Percentiles rank a stretch among this genome's conserved stretches.
Evolutionary conservation across 768 basidiomycete species (phyloP).

Genomic region (Suillus luteus): DNA sequence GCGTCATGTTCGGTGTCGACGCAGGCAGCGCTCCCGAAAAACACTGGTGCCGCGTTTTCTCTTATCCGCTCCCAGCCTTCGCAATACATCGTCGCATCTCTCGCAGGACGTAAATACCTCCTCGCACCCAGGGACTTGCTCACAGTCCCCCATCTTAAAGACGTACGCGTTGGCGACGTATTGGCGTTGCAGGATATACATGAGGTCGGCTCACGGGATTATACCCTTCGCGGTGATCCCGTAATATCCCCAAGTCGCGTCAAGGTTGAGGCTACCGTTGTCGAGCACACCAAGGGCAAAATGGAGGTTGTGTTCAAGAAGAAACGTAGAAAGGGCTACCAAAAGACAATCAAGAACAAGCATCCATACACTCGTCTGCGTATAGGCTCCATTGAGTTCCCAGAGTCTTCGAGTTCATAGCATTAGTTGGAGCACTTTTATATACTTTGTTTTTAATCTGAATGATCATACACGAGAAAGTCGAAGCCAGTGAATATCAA

Average conservation of each 20-base stretch:
- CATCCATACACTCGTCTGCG: slow-evolving; percentile 94
- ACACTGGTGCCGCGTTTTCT: slow-evolving; percentile 65
- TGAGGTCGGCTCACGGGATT: slow-evolving; percentile 95
- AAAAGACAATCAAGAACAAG: slow-evolving; percentile 91
- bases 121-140: slow-evolving; percentile 89
- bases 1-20: slow-evolving; percentile 35
- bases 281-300: slow-evolving; percentile 94
- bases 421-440: slow-evolving; percentile 13
- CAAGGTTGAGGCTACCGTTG: slow-evolving; percentile 83
- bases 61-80: slow-evolving; percentile 90
- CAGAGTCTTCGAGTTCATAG: slow-evolving; percentile 34
- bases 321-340: slow-evolving; percentile 98
- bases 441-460: neutral
- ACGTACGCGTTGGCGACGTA: slow-evolving; percentile 83
- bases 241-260: slow-evolving; percentile 66
- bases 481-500: neutral
- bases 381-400: slow-evolving; percentile 76
- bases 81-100: slow-evolving; percentile 87
- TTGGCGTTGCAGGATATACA: slow-evolving; percentile 83
- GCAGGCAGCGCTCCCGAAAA: slow-evolving; percentile 32
- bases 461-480: neutral
- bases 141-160: slow-evolving; percentile 89
- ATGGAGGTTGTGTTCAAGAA: slow-evolving; percentile 95
- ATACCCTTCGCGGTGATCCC: slow-evolving; percentile 82
- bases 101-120: slow-evolving; percentile 87